Evolutionary conservation across 2,329 filamentous ascomycete species (phyloP).

Genomic region (Calycina herbarum): DNA sequence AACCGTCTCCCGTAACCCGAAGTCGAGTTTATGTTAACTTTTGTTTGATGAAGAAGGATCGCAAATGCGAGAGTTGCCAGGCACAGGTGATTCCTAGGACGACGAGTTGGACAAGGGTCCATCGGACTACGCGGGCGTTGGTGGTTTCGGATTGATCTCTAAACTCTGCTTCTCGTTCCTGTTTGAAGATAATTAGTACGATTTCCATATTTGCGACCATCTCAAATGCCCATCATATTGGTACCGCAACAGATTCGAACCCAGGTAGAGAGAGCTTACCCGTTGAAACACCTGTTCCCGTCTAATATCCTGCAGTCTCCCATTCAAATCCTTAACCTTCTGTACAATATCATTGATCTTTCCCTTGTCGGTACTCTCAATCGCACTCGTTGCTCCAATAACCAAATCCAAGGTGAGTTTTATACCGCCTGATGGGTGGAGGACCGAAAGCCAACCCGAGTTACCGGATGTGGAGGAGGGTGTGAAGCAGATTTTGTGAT

Average conservation of each 20-base stretch:
- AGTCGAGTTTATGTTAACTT: slow-evolving; percentile 76
- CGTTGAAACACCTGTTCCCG: slow-evolving; percentile 96
- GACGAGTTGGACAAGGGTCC: slow-evolving; percentile 87
- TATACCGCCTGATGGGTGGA: slow-evolving; percentile 70
- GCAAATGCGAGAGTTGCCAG: slow-evolving; percentile 94
- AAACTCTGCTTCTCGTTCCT: slow-evolving; percentile 98
- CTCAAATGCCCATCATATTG: background rate
- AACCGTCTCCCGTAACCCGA: background rate
- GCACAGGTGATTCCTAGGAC: slow-evolving; percentile 86
- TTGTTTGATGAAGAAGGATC: slow-evolving; percentile 99
- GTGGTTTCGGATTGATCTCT: slow-evolving; percentile 94
- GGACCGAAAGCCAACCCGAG: slow-evolving; percentile 69
- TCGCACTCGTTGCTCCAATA: slow-evolving; percentile 90
- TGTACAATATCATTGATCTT: slow-evolving; percentile 89
- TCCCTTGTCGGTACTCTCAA: slow-evolving; percentile 89
- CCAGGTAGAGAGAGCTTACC: slow-evolving; percentile 47
- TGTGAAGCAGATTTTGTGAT: slow-evolving; percentile 94
- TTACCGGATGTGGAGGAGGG: slow-evolving; percentile 72
- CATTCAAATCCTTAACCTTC: slow-evolving; percentile 87
- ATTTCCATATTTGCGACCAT: background rate
- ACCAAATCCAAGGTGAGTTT: slow-evolving; percentile 85
- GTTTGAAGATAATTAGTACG: background rate
- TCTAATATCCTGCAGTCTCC: slow-evolving; percentile 81
- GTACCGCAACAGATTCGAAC: slow-evolving; percentile 8
- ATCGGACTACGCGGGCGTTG: slow-evolving; percentile 87